Evolutionary conservation across 2,329 filamentous ascomycete genomes (phyloP).

Genomic region (Periconia digitata): DNA sequence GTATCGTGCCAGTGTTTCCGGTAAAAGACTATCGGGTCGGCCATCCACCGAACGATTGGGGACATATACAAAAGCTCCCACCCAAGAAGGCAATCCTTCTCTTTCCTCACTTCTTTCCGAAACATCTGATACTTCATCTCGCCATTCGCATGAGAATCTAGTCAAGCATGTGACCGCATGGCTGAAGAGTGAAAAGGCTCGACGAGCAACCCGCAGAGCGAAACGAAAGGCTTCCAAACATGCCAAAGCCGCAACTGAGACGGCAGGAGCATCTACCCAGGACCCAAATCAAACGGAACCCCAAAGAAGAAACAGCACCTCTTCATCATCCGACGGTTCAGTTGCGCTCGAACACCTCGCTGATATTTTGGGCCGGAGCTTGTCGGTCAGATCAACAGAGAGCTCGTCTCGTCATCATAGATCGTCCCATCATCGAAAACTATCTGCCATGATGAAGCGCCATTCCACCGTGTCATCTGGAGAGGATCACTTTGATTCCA

Average conservation of each 20-base stretch:
- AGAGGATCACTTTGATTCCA: constrained; percentile 78
- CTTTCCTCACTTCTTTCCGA: constrained; percentile 33
- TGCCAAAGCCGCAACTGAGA: constrained; percentile 50
- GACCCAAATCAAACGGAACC: constrained; percentile 8
- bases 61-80: constrained; percentile 20
- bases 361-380: constrained; percentile 71
- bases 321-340: constrained; percentile 68
- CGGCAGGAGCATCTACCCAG: constrained; percentile 1
- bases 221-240: constrained; percentile 49
- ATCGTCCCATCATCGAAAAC: constrained; percentile 25
- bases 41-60: constrained; percentile 37
- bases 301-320: constrained; percentile 46
- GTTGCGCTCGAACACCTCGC: constrained; percentile 80
- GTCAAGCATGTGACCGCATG: constrained; percentile 78
- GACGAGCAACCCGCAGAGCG: constrained; percentile 60
- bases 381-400: constrained; percentile 45
- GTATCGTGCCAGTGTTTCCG: constrained; percentile 42
- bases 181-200: constrained; percentile 77
- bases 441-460: constrained; percentile 42
- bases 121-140: constrained; percentile 25
- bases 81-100: constrained; percentile 29
- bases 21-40: constrained; percentile 48
- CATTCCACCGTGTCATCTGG: constrained; percentile 69
- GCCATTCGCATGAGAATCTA: constrained; percentile 47
- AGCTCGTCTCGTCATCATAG: constrained; percentile 44